Base-by-base conservation (phyloP, 192 early-diverging fungal species). In the Coemansia biformis region DNA sequence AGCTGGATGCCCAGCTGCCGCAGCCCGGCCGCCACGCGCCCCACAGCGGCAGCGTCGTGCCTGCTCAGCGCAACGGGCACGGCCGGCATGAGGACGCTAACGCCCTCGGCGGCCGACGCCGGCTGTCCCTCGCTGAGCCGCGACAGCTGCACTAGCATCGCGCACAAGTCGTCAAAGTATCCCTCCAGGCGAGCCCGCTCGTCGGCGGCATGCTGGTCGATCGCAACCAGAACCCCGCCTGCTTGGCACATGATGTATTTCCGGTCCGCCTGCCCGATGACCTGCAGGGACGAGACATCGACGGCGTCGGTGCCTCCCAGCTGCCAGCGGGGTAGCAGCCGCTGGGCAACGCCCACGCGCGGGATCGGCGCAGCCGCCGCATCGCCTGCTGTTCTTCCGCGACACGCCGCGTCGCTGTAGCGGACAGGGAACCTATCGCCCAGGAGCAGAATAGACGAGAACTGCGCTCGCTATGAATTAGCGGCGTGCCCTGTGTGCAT, bases 121-220 rank as follows among this genome's bases (percentile, higher is more conserved):
- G 59, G 31, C 12, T 31, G 23, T 8, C 28, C 36, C 22, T 28
- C 40, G 10, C 38, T 24, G 3, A 63, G 47, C 12, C 16, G 38
- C 7, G 38, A 12, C 14, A 65, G n/a, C 14, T 11, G 10, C 14
- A 9, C 22, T 23, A 74, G 10, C 39, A 57, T 43, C 30, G 14
- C 9, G 18, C 39, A 48, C 9, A 66, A 43, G 2, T 35, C 21
- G 14, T 51, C 22, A 38, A 67, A 75, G 24, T 28, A 28, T 0
- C 17, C 34, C 26, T 76, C 73, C 22, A 76, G 47, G 6, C 62
- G 54, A 28, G 66, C 46, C 8, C 73, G 57, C 61, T 76, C 73
- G 43, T 76, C 73, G 3, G 73, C 73, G 2, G 73, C 73, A 36
- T 76, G 73, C 59, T 76, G 73, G 44, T 76, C 73, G 32, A 76